These are phyloP conservation scores for Thelephora terrestris DNA, from an alignment of 1,284 basidiomycete genomes.

Conservation along the genomic window DNA sequence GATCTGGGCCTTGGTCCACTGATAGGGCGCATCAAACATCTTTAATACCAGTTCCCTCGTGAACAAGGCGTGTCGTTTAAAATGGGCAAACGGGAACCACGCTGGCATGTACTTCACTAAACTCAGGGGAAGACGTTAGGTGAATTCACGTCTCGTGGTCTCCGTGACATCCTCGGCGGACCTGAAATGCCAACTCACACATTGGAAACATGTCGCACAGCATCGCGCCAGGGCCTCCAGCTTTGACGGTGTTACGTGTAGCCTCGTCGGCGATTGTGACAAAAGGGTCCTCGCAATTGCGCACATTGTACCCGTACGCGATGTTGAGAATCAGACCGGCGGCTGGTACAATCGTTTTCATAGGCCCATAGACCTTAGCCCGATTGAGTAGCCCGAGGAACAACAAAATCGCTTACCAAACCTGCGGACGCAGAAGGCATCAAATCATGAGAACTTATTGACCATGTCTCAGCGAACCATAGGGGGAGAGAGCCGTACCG, in stretches of 20 bases:
- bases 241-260: slow-evolving; percentile 35
- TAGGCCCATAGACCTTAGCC: neutral
- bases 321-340: slow-evolving; percentile 32
- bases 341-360: slow-evolving; percentile 11
- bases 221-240: slow-evolving; percentile 41
- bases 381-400: neutral
- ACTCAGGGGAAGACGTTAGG: neutral
- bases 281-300: slow-evolving; percentile 19
- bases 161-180: neutral
- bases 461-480: too few relatives aligned
- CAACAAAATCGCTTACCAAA: slow-evolving; percentile 1
- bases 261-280: slow-evolving; percentile 33
- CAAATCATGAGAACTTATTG: too few relatives aligned
- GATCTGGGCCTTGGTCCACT: slow-evolving; percentile 40
- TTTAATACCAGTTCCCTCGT: slow-evolving; percentile 23
- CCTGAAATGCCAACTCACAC: slow-evolving; percentile 25
- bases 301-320: slow-evolving; percentile 20
- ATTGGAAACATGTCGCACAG: slow-evolving; percentile 48
- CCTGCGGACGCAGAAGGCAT: neutral
- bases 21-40: slow-evolving; percentile 42
- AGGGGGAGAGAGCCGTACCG: slow-evolving; percentile 10
- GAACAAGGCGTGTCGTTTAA: slow-evolving; percentile 39
- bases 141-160: slow-evolving; percentile 1
- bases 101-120: slow-evolving; percentile 37
- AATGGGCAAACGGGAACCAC: slow-evolving; percentile 48